Percentiles rank a stretch among this genome's conserved stretches.
Evolutionary conservation across 2,329 filamentous ascomycete genomes (phyloP).

Genomic region (Claviceps capensis): DNA sequence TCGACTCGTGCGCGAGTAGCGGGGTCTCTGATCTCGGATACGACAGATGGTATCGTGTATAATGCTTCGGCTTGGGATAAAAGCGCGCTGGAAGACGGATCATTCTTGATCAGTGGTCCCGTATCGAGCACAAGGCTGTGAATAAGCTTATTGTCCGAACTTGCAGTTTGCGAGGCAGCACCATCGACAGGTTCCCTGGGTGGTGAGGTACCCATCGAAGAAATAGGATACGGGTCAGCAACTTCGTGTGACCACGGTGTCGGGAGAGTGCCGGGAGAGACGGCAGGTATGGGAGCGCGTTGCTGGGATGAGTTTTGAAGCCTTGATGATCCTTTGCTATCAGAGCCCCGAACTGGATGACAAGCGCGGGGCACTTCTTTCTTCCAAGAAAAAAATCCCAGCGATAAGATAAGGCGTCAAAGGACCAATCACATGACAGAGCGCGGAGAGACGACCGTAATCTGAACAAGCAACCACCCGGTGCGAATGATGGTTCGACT

Average conservation of each 20-base stretch:
- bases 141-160: slow-evolving; percentile 44
- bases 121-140: slow-evolving; percentile 82
- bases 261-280: neutral
- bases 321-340: neutral
- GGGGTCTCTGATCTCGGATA: slow-evolving; percentile 78
- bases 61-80: slow-evolving; percentile 63
- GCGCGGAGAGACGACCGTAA: too few relatives aligned
- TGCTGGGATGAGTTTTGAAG: too few relatives aligned
- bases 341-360: neutral
- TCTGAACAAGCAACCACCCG: too few relatives aligned
- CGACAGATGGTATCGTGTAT: slow-evolving; percentile 72
- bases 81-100: slow-evolving; percentile 71
- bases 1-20: slow-evolving; percentile 70
- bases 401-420: too few relatives aligned
- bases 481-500: too few relatives aligned
- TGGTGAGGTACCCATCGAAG: slow-evolving; percentile 3
- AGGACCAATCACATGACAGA: too few relatives aligned
- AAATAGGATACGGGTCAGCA: neutral
- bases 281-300: neutral
- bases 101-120: slow-evolving; percentile 86
- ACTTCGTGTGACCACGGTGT: neutral
- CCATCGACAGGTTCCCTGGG: slow-evolving; percentile 4
- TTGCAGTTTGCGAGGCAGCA: slow-evolving; percentile 4
- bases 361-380: neutral
- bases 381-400: too few relatives aligned